Conservation (phyloP, 805 yeast genomes). For the Candida broadrunensis region DNA sequence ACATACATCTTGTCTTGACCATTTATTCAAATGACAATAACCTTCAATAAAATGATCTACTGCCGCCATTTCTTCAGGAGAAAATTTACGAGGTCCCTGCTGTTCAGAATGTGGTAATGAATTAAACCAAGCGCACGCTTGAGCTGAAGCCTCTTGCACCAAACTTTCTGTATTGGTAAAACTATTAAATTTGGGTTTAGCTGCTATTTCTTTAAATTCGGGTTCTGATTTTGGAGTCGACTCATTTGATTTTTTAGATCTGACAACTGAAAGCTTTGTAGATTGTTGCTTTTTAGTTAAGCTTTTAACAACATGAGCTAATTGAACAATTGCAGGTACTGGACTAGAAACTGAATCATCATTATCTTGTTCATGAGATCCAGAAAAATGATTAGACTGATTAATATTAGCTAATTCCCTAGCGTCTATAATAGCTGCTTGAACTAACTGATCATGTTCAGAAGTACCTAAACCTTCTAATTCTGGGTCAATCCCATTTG, state of each 20-base stretch:
- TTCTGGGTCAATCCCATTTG: slow-evolving; percentile 31
- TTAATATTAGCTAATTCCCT: slow-evolving; percentile 49
- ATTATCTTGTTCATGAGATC: neutral
- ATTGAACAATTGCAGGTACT: slow-evolving; percentile 6
- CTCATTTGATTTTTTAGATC: neutral
- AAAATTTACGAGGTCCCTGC: slow-evolving; percentile 45
- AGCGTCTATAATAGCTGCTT: slow-evolving; percentile 70
- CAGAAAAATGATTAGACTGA: neutral
- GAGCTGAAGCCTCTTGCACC: slow-evolving; percentile 32
- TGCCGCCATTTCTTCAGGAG: slow-evolving; percentile 63
- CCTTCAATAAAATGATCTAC: slow-evolving; percentile 71
- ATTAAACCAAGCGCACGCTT: slow-evolving; percentile 36
- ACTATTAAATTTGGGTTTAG: slow-evolving; percentile 18
- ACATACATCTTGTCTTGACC: slow-evolving; percentile 69
- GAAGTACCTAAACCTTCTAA: slow-evolving; percentile 31
- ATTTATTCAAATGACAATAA: slow-evolving; percentile 60
- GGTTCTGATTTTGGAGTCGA: neutral
- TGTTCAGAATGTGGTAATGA: slow-evolving; percentile 18
- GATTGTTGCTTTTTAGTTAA: neutral
- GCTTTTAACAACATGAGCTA: slow-evolving; percentile 11
- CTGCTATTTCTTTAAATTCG: neutral
- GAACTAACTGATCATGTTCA: slow-evolving; percentile 64
- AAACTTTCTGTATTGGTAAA: slow-evolving; percentile 28
- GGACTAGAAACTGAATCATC: neutral
- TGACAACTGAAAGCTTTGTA: neutral